Base-by-base conservation (phyloP, 2,329 filamentous ascomycete genomes). In the Diplodia corticola region DNA sequence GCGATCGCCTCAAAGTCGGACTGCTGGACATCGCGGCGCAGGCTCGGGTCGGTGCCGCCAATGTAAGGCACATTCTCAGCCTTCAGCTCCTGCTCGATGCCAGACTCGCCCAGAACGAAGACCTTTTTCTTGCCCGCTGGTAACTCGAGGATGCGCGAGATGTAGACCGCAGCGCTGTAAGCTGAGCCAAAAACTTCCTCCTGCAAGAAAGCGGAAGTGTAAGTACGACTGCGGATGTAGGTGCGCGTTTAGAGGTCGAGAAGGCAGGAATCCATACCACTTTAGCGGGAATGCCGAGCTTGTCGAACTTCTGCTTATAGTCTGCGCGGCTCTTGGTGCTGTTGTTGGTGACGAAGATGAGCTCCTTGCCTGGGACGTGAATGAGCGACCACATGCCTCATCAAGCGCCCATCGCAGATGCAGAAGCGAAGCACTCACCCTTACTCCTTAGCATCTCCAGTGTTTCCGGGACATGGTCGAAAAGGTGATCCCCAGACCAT, bases 271-370 rank as follows among this genome's bases (percentile, higher is more conserved):
- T 28, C 26, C 79, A 33, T 74, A 87, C 85, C 69, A 90, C 87
- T 67, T 86, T 84, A 71, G 88, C 89, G 1, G 90, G 89, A 73
- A 99, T 97, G 54, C 90, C 91, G 76, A 97, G 85, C 64, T 82
- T 82, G 54, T 90, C 87, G 68, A 99, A 89, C 76, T 98, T 99
- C 82, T 94, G 92, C 77, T 91, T 89, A 80, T 99, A 99, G 77
- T 97, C 93, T 59, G 86, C 83, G 66, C 95, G 90, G 12, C 94
- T 97, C 78, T 99, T 99, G 66, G 95, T 98, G 75, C 93, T 97
- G 82, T 99, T 99, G 82, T 99, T 99, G 48, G 95, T 99, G 63
- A 99, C 95, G 76, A 99, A 99, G 64, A 99, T 89, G 37, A 95
- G 86, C 76, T 90, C 90, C 80, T 99, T 99, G 75, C 92, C 93